Percentiles rank a stretch among this genome's conserved stretches.
Evolutionary conservation across 305 asterid species (phyloP).

Genomic region (Fraxinus xanthoxyloides): DNA sequence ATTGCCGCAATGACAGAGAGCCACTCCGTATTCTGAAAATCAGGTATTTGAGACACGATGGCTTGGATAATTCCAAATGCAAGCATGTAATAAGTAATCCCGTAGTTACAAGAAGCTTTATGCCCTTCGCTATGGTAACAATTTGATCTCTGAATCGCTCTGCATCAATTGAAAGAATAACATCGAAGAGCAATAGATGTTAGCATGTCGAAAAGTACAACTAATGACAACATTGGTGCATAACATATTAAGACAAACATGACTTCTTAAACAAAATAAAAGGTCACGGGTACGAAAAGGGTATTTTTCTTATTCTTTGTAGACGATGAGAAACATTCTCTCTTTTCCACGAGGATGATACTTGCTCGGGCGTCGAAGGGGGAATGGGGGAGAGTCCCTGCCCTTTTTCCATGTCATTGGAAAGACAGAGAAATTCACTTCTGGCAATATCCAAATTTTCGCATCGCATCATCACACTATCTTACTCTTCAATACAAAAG

Average conservation of each 20-base stretch:
- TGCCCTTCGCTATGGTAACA: slow-evolving; percentile 47
- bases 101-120: slow-evolving; percentile 31
- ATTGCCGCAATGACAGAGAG: slow-evolving; percentile 41
- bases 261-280: not conserved
- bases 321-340: not conserved
- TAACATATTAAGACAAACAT: not conserved
- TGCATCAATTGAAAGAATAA: slow-evolving; percentile 18
- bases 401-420: not conserved
- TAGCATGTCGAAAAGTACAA: too few relatives aligned
- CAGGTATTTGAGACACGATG: slow-evolving; percentile 42
- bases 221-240: not conserved
- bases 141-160: slow-evolving; percentile 46
- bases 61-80: slow-evolving; percentile 40
- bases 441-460: not conserved
- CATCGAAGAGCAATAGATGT: not conserved
- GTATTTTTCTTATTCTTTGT: not conserved
- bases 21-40: slow-evolving; percentile 39
- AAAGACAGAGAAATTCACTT: not conserved
- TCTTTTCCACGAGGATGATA: not conserved
- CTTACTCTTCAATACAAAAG: not conserved
- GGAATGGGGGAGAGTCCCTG: not conserved
- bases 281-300: not conserved
- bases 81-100: slow-evolving; percentile 28
- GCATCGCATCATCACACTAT: not conserved
- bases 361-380: not conserved